Evolutionary conservation across 2,329 filamentous ascomycete genomes (phyloP).

Genomic region (Clonostachys sp.): DNA sequence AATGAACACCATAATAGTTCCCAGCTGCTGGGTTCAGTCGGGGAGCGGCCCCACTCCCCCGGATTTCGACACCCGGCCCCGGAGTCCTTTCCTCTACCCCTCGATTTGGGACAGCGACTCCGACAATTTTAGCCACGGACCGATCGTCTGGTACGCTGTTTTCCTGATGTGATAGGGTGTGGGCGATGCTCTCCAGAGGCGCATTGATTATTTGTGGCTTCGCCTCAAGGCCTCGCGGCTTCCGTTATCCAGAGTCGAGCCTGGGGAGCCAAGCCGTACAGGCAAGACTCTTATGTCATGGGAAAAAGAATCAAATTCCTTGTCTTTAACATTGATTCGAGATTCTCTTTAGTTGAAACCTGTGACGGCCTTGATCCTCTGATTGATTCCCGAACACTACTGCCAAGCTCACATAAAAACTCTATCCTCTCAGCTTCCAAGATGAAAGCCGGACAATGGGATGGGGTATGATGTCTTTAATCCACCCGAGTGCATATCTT

Average conservation of each 20-base stretch:
- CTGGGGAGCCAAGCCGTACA: not conserved
- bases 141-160: not conserved
- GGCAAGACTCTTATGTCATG: not conserved
- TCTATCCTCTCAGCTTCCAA: not conserved
- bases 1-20: too few relatives aligned
- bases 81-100: too few relatives aligned
- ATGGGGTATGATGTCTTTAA: constrained; percentile 6
- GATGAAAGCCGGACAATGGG: constrained; percentile 12
- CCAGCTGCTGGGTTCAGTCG: not conserved
- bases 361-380: too few relatives aligned
- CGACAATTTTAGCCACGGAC: not conserved
- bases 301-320: not conserved
- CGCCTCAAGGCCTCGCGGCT: not conserved
- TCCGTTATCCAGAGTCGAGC: not conserved
- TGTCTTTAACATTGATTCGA: not conserved
- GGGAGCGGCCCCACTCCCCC: not conserved
- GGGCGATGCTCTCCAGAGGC: too few relatives aligned
- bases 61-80: not conserved
- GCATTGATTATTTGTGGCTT: not conserved
- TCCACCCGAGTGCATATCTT: not conserved
- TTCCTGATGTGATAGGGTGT: not conserved
- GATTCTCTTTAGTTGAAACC: not conserved
- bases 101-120: not conserved
- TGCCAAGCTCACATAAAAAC: too few relatives aligned
- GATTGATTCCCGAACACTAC: not conserved